These are phyloP conservation scores for Limnanthes douglasii DNA, from an alignment of 345 rosid species.

Conservation along the genomic window DNA sequence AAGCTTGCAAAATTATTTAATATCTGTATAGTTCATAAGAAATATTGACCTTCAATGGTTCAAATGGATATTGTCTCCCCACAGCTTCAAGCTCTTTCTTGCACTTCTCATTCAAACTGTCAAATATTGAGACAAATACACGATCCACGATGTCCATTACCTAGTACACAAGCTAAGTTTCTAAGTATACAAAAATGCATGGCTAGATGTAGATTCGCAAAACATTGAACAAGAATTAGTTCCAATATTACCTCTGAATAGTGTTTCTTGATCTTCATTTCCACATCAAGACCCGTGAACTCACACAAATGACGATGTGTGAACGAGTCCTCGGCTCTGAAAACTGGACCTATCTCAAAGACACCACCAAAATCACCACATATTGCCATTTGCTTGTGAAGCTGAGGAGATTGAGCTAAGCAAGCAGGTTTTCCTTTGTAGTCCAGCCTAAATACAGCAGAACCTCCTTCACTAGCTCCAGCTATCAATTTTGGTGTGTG, in stretches of 20 bases:
- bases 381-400: constrained; percentile 85
- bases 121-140: constrained; percentile 58
- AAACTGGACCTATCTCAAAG: constrained; percentile 80
- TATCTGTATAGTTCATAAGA: neutral
- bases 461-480: constrained; percentile 93
- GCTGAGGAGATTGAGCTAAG: constrained; percentile 92
- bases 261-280: constrained; percentile 69
- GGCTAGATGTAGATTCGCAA: neutral
- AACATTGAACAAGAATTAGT: neutral
- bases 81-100: constrained; percentile 67
- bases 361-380: constrained; percentile 69
- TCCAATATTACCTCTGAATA: constrained; percentile 50
- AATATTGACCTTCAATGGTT: constrained; percentile 59
- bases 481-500: constrained; percentile 83
- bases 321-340: constrained; percentile 82
- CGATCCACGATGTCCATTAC: constrained; percentile 69
- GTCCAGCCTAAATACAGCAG: constrained; percentile 82
- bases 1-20: too few relatives aligned
- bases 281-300: constrained; percentile 79
- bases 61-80: constrained; percentile 57
- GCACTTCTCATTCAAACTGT: constrained; percentile 46
- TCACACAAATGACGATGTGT: constrained; percentile 91
- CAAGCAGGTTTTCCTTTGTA: constrained; percentile 89
- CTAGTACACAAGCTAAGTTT: constrained; percentile 22
- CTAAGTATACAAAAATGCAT: neutral